Percentiles rank a stretch among this genome's conserved stretches.
phyloP scores from a whole-genome alignment of 2,329 filamentous ascomycete species.

The Emergomyces pasteurianus region DNA sequence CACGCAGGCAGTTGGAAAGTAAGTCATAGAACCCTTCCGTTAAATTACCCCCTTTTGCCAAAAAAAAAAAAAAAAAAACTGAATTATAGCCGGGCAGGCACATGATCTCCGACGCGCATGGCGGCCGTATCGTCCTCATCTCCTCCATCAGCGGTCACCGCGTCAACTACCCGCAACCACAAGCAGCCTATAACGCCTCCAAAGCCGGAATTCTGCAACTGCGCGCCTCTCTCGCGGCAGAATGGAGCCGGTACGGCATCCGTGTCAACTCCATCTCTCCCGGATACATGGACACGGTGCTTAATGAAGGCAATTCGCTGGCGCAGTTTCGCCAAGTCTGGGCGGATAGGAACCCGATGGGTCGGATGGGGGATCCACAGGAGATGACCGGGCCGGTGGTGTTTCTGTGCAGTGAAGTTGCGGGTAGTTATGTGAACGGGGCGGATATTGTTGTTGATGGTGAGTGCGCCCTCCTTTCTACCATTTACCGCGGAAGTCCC shows the following conservation, averaged over 20 bases:
- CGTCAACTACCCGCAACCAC: constrained; percentile 62
- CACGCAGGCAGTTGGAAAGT: constrained; percentile 50
- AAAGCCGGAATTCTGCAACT: constrained; percentile 56
- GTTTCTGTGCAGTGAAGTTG: constrained; percentile 43
- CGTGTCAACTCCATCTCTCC: constrained; percentile 59
- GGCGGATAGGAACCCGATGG: constrained; percentile 49
- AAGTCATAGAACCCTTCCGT: constrained; percentile 13
- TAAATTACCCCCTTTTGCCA: constrained; percentile 8
- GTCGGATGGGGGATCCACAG: constrained; percentile 51
- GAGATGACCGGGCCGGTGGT: constrained; percentile 54
- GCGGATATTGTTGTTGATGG: constrained; percentile 56
- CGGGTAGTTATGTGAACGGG: constrained; percentile 57
- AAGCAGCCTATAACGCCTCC: constrained; percentile 58
- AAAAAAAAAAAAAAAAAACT: no score
- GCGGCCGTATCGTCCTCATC: constrained; percentile 54
- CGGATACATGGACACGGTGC: constrained; percentile 65
- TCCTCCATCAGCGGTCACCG: constrained; percentile 56
- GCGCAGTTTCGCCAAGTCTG: constrained; percentile 43
- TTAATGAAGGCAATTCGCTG: constrained; percentile 55
- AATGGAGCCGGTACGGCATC: constrained; percentile 62
- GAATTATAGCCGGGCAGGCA: constrained; percentile 25
- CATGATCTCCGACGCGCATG: constrained; percentile 41
- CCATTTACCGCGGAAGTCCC: no score
- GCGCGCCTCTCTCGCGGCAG: constrained; percentile 54
- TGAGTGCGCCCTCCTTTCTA: constrained; percentile 17